Base-by-base conservation (phyloP, 129 eudicot species). In the Solidago caesia region DNA sequence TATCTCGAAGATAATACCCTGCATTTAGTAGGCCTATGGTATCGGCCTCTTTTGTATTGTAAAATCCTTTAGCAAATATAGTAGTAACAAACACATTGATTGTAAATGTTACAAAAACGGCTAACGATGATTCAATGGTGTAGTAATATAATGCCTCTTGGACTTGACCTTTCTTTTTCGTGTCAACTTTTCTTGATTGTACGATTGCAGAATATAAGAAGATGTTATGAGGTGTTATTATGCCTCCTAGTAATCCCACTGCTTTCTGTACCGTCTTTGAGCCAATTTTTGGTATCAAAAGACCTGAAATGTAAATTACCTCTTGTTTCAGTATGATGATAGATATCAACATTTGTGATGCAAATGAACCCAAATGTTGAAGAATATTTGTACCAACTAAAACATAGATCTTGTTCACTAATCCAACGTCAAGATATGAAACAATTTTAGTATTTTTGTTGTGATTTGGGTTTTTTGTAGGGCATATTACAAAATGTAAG, bases 131-230 rank as follows among this genome's bases (percentile, higher is more conserved):
- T 55, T 90, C 96, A n/a, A 90, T 90, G 0, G 87, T 81, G 91
- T 90, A 85, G 79, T 90, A 90, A 44, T 84, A 84, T 48, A 90
- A 86, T 27, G 96, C 93, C 77, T 90, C 96, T 76, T 86, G 87
- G 67, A 90, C 96, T 41, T 80, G 78, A 9, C 77, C 83, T 81
- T 75, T 84, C 80, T 86, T 90, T 47, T 80, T 80, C 0, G 74
- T 71, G 74, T 90, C 91, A n/a, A 86, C 62, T 77, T 87, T 80
- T 69, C 94, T 80, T 7, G 94, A 85, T 72, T 85, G 96, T 41
- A 90, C 94, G 66, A 90, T 53, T 44, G 96, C 96, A 11, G 94
- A 90, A 66, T 90, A 72, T 53, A 90, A 76, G 81, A 87, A 90
- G 64, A 90, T 84, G 29, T 87, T 90, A 77, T 90, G 90, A 29